phyloP scores from a whole-genome alignment of 345 rosid genomes.

The Odontarrhena argentea region DNA sequence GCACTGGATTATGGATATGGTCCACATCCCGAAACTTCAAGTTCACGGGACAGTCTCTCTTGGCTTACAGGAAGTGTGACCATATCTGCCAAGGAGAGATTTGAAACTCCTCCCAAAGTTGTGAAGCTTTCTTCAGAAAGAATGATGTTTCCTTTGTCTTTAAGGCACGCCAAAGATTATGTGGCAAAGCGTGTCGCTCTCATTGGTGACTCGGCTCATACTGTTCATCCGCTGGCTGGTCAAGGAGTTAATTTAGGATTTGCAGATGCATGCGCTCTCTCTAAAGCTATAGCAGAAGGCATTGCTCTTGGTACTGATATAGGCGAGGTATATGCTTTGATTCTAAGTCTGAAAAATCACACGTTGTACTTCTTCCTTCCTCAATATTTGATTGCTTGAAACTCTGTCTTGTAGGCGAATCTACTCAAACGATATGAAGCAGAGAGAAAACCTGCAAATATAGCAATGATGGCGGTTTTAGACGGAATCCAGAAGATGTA shows the following conservation, averaged over 20 bases:
- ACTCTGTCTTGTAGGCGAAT: conserved; percentile 46
- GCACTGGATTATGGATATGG: conserved; percentile 87
- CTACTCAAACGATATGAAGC: conserved; percentile 71
- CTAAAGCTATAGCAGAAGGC: conserved; percentile 68
- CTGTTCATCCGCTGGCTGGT: conserved; percentile 96
- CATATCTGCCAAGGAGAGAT: conserved; percentile 55
- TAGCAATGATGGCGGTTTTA: conserved; percentile 82
- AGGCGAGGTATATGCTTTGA: conserved; percentile 63
- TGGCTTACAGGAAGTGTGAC: conserved; percentile 56
- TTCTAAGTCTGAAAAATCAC: neutral
- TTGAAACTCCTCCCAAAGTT: conserved; percentile 79
- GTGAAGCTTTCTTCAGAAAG: conserved; percentile 75
- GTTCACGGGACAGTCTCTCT: conserved; percentile 52
- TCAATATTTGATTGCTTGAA: conserved; percentile 4
- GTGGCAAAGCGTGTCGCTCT: conserved; percentile 70
- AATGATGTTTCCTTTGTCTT: conserved; percentile 87
- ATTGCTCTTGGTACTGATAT: conserved; percentile 81
- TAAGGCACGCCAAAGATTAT: conserved; percentile 72
- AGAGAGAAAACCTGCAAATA: conserved; percentile 77
- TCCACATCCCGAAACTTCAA: conserved; percentile 69
- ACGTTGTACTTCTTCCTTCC: neutral
- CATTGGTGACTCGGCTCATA: conserved; percentile 92
- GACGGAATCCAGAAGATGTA: conserved; percentile 92
- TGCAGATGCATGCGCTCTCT: conserved; percentile 79
- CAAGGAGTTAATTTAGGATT: conserved; percentile 97